phyloP scores from a whole-genome alignment of 139 green algal species.

The Parachlorella kessleri region DNA sequence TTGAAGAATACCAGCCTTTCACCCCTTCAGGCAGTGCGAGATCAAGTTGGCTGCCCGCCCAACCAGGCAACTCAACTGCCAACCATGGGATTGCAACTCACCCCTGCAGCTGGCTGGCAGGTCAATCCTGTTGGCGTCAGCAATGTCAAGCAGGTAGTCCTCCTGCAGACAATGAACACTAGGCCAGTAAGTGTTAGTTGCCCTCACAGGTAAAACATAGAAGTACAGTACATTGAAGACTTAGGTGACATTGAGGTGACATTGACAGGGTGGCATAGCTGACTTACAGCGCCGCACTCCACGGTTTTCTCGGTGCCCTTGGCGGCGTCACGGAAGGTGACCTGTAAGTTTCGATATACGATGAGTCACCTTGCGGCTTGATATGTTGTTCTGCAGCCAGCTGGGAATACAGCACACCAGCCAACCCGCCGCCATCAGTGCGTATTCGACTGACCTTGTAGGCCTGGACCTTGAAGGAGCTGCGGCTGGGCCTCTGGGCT shows the following conservation, averaged over 20 bases:
- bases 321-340: slow-evolving; percentile 9
- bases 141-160: slow-evolving; percentile 31
- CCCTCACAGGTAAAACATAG: too few relatives aligned
- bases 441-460: slow-evolving; percentile 10
- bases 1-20: too few relatives aligned
- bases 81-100: too few relatives aligned
- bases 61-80: too few relatives aligned
- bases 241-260: too few relatives aligned
- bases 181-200: too few relatives aligned
- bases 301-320: slow-evolving; percentile 1
- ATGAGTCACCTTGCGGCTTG: not conserved
- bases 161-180: too few relatives aligned
- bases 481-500: not conserved
- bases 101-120: slow-evolving; percentile 11
- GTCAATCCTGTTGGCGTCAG: slow-evolving; percentile 21
- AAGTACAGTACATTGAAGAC: too few relatives aligned
- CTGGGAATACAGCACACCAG: not conserved
- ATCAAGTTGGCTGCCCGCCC: too few relatives aligned
- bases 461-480: not conserved
- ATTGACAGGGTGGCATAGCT: too few relatives aligned
- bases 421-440: not conserved
- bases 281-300: not conserved
- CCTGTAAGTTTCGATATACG: not conserved
- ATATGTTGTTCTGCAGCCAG: too few relatives aligned
- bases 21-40: too few relatives aligned